Percentiles rank a stretch among this genome's conserved stretches.
phyloP scores from a whole-genome alignment of 192 early-diverging fungal genomes.

The Piromyces finnis region DNA sequence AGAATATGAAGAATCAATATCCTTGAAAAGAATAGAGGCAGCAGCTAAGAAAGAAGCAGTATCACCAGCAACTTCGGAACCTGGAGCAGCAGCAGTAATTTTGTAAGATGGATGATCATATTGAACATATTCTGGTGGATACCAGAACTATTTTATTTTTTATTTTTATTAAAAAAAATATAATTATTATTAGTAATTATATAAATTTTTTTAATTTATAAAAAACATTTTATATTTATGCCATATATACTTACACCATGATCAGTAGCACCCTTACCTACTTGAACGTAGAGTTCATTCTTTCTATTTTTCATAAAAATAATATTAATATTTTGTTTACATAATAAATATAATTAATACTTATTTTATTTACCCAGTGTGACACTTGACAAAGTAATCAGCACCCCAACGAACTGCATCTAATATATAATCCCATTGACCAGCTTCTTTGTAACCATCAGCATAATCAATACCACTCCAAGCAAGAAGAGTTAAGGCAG shows the following conservation, averaged over 20 bases:
- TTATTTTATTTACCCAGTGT: slow-evolving; percentile 18
- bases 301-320: neutral
- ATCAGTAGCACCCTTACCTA: neutral
- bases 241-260: neutral
- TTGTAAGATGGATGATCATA: slow-evolving; percentile 23
- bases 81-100: slow-evolving; percentile 18
- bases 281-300: slow-evolving; percentile 27
- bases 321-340: too few relatives aligned
- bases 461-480: slow-evolving; percentile 35
- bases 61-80: slow-evolving; percentile 31
- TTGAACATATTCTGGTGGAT: slow-evolving; percentile 19
- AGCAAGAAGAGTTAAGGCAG: slow-evolving; percentile 17
- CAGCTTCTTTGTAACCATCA: slow-evolving; percentile 26
- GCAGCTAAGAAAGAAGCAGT: slow-evolving; percentile 33
- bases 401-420: slow-evolving; percentile 38
- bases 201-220: too few relatives aligned
- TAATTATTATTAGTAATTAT: too few relatives aligned
- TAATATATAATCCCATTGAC: slow-evolving; percentile 16
- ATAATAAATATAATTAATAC: too few relatives aligned
- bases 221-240: neutral
- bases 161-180: neutral
- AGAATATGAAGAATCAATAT: neutral
- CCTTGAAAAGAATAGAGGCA: slow-evolving; percentile 20
- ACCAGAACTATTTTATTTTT: slow-evolving; percentile 11
- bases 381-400: slow-evolving; percentile 38